Evolutionary conservation across 1,139 yeast species (phyloP).

Genomic region (Geotrichum macrosporum): DNA sequence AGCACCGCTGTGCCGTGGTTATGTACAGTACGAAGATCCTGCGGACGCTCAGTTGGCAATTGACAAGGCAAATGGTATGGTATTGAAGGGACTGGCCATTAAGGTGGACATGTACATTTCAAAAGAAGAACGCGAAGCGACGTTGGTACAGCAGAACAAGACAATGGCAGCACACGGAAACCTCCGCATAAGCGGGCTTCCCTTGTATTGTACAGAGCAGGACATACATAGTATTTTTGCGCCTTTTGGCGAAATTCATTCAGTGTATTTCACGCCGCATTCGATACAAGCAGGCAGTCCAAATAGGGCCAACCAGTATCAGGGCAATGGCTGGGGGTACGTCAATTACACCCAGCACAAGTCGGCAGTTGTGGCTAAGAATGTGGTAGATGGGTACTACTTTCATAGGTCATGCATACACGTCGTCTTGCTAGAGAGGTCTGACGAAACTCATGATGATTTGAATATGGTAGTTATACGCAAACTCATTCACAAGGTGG

Average conservation of each 20-base stretch:
- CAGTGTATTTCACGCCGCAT: conserved; percentile 39
- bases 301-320: not conserved
- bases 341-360: conserved; percentile 19
- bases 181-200: conserved; percentile 73
- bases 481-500: not conserved
- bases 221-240: conserved; percentile 59
- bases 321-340: conserved; percentile 26
- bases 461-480: conserved; percentile 9
- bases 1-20: conserved; percentile 78
- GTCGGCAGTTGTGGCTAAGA: conserved; percentile 8
- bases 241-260: conserved; percentile 60
- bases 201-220: conserved; percentile 51
- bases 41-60: conserved; percentile 85
- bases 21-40: conserved; percentile 75
- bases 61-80: conserved; percentile 84
- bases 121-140: conserved; percentile 63
- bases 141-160: conserved; percentile 53
- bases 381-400: conserved; percentile 4
- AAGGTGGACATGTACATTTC: conserved; percentile 80
- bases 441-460: no score
- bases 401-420: conserved; percentile 7
- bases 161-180: conserved; percentile 66
- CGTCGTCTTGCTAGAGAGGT: not conserved
- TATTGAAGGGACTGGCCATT: conserved; percentile 79
- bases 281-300: conserved; percentile 9